These are phyloP conservation scores for Fragilaria crotonensis DNA, from an alignment of 108 stramenopile genomes.

Conservation along the genomic window DNA sequence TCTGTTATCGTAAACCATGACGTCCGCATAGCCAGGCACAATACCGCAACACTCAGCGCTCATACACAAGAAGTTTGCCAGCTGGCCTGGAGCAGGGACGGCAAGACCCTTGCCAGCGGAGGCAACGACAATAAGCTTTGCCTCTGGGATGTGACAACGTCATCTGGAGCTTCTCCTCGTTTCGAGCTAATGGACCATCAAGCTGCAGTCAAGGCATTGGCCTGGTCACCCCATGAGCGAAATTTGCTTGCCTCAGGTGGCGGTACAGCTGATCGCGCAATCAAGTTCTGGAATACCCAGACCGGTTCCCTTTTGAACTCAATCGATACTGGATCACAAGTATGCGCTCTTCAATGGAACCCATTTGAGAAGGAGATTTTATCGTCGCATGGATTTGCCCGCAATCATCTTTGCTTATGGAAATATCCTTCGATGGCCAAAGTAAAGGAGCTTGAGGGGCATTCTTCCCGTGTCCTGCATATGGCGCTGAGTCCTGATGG, in stretches of 20 bases:
- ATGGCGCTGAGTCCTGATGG: slow-evolving; percentile 95
- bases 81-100: slow-evolving; percentile 94
- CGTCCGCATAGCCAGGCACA: slow-evolving; percentile 90
- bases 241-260: slow-evolving; percentile 94
- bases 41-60: slow-evolving; percentile 58
- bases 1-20: slow-evolving; percentile 94
- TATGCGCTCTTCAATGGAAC: slow-evolving; percentile 94
- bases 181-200: slow-evolving; percentile 87
- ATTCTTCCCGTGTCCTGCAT: slow-evolving; percentile 94
- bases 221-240: slow-evolving; percentile 98
- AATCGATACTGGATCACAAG: slow-evolving; percentile 97
- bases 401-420: slow-evolving; percentile 96
- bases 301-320: slow-evolving; percentile 92
- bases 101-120: slow-evolving; percentile 87
- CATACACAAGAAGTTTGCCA: slow-evolving; percentile 97
- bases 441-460: slow-evolving; percentile 94
- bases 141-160: slow-evolving; percentile 86
- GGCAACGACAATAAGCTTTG: slow-evolving; percentile 98
- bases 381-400: slow-evolving; percentile 94
- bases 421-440: slow-evolving; percentile 98
- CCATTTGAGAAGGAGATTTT: slow-evolving; percentile 94
- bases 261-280: slow-evolving; percentile 96
- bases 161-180: slow-evolving; percentile 52
- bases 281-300: slow-evolving; percentile 99
- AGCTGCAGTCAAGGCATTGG: slow-evolving; percentile 97